phyloP scores from a whole-genome alignment of 2,329 filamentous ascomycete genomes.

The Colletotrichum sublineola region DNA sequence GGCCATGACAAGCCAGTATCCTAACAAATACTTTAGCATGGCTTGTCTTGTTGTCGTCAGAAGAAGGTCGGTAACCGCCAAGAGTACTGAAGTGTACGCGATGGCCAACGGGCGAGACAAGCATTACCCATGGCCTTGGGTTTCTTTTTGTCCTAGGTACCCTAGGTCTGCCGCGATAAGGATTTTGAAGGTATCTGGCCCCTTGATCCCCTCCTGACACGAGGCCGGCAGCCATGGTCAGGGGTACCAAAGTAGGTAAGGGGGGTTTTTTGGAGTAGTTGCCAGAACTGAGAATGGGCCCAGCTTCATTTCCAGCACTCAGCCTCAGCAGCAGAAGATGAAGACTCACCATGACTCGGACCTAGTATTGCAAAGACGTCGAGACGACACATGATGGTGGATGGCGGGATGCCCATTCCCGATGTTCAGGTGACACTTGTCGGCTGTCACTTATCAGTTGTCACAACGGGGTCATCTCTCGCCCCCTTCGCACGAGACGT shows the following conservation, averaged over 20 bases:
- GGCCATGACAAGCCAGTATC: neutral
- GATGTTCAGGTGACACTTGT: neutral
- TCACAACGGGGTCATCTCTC: no score
- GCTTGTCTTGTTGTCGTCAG: neutral
- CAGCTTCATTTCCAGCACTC: neutral
- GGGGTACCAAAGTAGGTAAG: neutral
- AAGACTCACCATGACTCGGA: neutral
- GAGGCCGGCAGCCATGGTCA: neutral
- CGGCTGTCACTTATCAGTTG: neutral
- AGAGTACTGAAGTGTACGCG: neutral
- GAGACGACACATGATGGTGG: neutral
- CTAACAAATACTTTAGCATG: neutral
- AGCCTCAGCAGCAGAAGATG: neutral
- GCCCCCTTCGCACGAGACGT: neutral
- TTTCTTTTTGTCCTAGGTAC: neutral
- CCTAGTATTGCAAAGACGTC: neutral
- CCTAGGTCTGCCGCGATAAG: conserved; percentile 22
- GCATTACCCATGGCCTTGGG: neutral
- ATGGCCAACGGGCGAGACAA: neutral
- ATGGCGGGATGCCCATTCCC: neutral
- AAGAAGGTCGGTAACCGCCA: neutral
- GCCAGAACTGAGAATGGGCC: neutral
- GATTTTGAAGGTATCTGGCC: neutral
- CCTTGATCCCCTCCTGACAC: neutral
- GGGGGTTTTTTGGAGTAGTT: no score